Base-by-base conservation (phyloP, 2,329 filamentous ascomycete genomes). In the Aspergillus eucalypticola region DNA sequence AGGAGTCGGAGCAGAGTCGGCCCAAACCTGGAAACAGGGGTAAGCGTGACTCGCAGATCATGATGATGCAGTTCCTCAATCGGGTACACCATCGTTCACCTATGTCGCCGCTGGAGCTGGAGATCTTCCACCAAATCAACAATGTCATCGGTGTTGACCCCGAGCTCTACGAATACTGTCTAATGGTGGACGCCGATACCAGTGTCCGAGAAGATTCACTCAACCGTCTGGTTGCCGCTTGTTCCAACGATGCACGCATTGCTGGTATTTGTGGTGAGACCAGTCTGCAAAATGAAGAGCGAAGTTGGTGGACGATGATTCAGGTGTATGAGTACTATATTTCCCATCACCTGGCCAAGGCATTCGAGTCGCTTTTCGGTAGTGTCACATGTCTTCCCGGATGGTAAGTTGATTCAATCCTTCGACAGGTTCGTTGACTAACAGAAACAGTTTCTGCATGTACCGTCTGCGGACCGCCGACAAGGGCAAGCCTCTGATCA, bases 301-400 rank as follows among this genome's bases (percentile, higher is more conserved):
- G 89, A 67, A 93, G 89, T 70, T 98, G 93, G 92, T 96, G 92
- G 91, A 99, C 95, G 11, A 99, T 99, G 95, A 99, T 99, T 71
- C 95, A 99, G 76, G 95, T 99, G 66, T 99, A 99, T 80, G 95
- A 99, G 77, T 99, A 99, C 82, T 99, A 93, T 77, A 99, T 99
- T 73, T 98, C 95, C 29, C 95, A 99, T 83, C 90, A 99, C 78
- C 81, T 99, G 75, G 84, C 95, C 56, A 99, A 99, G 81, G 92
- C 95, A 63, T 99, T 99, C 73, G 95, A 99, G 76, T 97, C 92
- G 62, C 86, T 99, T 62, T 99, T 99, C 73, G 95, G 93, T 73
- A 96, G 92, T 76, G 95, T 99, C 62, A 99, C 95, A 61, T 99
- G 95, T 89, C 88, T 99, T 81, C 95, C 95, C 66, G 95, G 95